phyloP scores from a whole-genome alignment of 768 basidiomycete species.

The Amanita subjunquillea region DNA sequence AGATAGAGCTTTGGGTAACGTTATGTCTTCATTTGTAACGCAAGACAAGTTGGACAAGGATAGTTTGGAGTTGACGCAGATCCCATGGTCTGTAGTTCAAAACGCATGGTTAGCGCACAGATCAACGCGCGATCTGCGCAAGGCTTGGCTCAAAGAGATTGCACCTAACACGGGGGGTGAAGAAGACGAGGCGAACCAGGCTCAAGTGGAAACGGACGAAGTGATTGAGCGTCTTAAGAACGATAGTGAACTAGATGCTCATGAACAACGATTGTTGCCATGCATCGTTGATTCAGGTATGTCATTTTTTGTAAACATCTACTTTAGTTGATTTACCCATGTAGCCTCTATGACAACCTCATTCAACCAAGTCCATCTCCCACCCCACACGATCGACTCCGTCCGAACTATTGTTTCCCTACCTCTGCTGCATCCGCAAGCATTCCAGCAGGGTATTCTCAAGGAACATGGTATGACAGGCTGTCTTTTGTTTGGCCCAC shows the following conservation, averaged over 20 bases:
- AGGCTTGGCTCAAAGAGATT: slow-evolving; percentile 33
- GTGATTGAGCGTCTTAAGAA: slow-evolving; percentile 70
- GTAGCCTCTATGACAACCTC: slow-evolving; percentile 70
- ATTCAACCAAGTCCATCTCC: slow-evolving; percentile 83
- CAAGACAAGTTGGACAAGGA: slow-evolving; percentile 21
- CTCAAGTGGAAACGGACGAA: slow-evolving; percentile 44
- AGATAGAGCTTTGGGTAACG: slow-evolving; percentile 65
- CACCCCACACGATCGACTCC: slow-evolving; percentile 81
- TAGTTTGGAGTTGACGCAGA: slow-evolving; percentile 43
- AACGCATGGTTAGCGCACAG: slow-evolving; percentile 55
- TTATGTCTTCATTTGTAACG: slow-evolving; percentile 27
- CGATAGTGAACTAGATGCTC: slow-evolving; percentile 64
- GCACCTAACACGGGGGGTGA: slow-evolving; percentile 10
- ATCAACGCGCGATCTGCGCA: slow-evolving; percentile 39
- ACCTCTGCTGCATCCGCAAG: slow-evolving; percentile 76
- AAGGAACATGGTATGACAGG: slow-evolving; percentile 90
- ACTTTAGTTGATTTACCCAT: slow-evolving; percentile 7
- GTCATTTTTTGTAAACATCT: slow-evolving; percentile 12
- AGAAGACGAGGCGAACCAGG: slow-evolving; percentile 20
- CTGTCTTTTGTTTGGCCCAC: slow-evolving; percentile 87
- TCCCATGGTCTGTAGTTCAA: slow-evolving; percentile 60
- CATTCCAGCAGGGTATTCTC: slow-evolving; percentile 82
- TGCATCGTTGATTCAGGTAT: slow-evolving; percentile 81
- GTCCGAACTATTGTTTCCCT: slow-evolving; percentile 87
- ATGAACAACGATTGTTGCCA: slow-evolving; percentile 71